Evolutionary conservation across 2,329 filamentous ascomycete genomes (phyloP), one percentile per base, ranked within the genome.

Genomic region (Fusarium beomiforme): DNA sequence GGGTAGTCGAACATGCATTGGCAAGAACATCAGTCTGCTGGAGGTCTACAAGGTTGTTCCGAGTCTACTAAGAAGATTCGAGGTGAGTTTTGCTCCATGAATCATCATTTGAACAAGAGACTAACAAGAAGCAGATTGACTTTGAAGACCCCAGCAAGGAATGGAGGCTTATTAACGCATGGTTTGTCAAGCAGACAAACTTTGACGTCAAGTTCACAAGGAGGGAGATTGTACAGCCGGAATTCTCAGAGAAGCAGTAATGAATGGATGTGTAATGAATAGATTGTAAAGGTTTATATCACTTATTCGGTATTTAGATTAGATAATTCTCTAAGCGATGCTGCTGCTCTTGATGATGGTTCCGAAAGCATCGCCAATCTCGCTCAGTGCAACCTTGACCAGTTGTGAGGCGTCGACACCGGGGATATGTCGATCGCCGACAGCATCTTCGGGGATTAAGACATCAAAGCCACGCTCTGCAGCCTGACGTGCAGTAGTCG

Each of bases 1-100:
- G 80, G 91, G 91, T 0, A 87, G 88, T 14, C 82, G 91, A 74
- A 93, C 91, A 3, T 93, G 91, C 73, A 92, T 85, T 81, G 92
- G 92, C 46, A 90, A 89, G 84, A 90, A 90, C 66, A 90, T 90
- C 50, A 88, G 86, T 66, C 71, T 90, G 74, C 71, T 90, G 73
- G 88, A 90, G 82, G 89, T 90, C 62, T 90, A 90, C 78, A 90
- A 90, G 82, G 75, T 90, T 50, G 85, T 90, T 26, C 88, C 88
- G 7, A 76, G 74, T 71, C 73, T 76, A 3, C 21, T 76, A 17
- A 60, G 74, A 46, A 24, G 74, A 33, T 76, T 76, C 12, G 70
- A 76, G 31, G 74, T 76, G 49, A 70, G 73, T 26, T 7, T 17
- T 0, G 2, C 1, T 0, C 6, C 26, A 3, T 3, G 0, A 2